Evolutionary conservation across 257 asterid genomes (phyloP).

Genomic region (Paulownia fortunei): DNA sequence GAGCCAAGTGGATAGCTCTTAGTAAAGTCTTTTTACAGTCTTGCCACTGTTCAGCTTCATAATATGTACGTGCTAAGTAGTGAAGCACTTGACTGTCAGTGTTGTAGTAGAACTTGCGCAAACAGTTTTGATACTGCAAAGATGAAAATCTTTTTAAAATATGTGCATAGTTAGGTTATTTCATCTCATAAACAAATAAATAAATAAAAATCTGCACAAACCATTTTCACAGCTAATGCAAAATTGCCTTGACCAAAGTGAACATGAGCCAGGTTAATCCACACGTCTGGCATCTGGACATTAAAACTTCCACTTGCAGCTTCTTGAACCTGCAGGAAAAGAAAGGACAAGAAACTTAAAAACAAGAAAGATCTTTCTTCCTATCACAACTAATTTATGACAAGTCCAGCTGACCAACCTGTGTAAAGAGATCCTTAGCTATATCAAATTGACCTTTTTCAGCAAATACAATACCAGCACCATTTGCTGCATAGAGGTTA

Average conservation of each 20-base stretch:
- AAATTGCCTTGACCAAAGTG: conserved; percentile 77
- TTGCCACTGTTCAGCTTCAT: too few relatives aligned
- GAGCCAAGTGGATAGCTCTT: conserved; percentile 84
- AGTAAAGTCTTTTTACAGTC: conserved; percentile 79
- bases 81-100: conserved; percentile 82
- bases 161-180: conserved; percentile 43
- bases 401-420: too few relatives aligned
- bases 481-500: conserved; percentile 77
- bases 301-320: conserved; percentile 70
- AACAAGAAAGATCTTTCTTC: conserved; percentile 2
- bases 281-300: conserved; percentile 74
- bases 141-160: neutral
- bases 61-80: too few relatives aligned
- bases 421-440: too few relatives aligned
- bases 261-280: conserved; percentile 78
- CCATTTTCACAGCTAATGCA: conserved; percentile 79
- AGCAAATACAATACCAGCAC: conserved; percentile 68
- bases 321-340: conserved; percentile 63
- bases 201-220: conserved; percentile 44
- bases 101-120: conserved; percentile 73
- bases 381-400: neutral
- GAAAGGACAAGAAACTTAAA: neutral
- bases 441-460: conserved; percentile 75
- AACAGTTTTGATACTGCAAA: conserved; percentile 78
- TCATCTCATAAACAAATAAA: conserved; percentile 20